A percentile compares a stretch with the other conserved stretches of the same genome.
Conservation (phyloP, 371 early-diverging fungal genomes). For the Dinochytrium kinnereticum region DNA sequence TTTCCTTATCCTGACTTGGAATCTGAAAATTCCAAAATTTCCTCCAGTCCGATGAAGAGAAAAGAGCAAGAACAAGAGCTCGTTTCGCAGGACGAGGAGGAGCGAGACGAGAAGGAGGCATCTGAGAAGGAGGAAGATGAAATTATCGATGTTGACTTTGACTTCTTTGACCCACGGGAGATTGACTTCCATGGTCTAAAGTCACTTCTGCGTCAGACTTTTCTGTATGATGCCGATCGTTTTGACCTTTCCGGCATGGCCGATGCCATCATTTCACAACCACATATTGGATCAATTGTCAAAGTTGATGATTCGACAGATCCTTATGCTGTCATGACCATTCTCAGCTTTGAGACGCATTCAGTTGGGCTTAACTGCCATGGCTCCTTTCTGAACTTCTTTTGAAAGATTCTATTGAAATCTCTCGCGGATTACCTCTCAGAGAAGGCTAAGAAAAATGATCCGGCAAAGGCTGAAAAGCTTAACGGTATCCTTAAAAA, state of each 20-base stretch:
- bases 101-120: background rate
- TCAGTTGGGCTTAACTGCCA: background rate
- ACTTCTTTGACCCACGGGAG: slow-evolving; percentile 88
- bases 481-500: slow-evolving; percentile 68
- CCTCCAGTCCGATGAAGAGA: too few species aligned
- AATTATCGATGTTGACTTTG: slow-evolving; percentile 92
- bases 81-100: background rate
- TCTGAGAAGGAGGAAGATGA: slow-evolving; percentile 53
- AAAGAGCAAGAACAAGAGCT: too few species aligned
- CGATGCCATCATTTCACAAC: slow-evolving; percentile 83
- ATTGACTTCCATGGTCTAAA: slow-evolving; percentile 94
- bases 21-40: too few species aligned
- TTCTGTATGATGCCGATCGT: slow-evolving; percentile 75
- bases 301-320: slow-evolving; percentile 75
- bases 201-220: slow-evolving; percentile 75
- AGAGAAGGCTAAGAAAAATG: slow-evolving; percentile 22
- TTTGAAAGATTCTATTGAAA: slow-evolving; percentile 2
- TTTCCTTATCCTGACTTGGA: too few species aligned
- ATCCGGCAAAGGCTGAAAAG: background rate
- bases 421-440: slow-evolving; percentile 27
- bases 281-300: slow-evolving; percentile 87
- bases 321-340: slow-evolving; percentile 89
- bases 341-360: slow-evolving; percentile 63
- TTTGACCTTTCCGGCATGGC: slow-evolving; percentile 76
- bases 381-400: background rate